Conservation (phyloP, 1,284 basidiomycete species). For the Dichomitus squalens region DNA sequence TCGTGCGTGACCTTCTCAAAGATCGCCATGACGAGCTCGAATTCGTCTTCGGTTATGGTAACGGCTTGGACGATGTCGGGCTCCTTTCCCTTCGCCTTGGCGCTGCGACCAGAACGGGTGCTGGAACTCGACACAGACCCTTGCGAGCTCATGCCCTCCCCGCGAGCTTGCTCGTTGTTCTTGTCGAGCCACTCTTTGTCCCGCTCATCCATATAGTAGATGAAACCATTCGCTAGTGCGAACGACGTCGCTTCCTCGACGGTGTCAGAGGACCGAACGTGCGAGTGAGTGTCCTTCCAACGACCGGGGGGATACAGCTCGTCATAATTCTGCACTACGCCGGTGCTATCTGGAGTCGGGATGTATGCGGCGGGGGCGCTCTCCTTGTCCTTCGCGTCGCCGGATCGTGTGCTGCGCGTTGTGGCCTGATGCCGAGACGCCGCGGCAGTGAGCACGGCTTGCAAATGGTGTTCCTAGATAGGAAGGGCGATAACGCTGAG, state of each 20-base stretch:
- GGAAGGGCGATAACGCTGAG: constrained; percentile 40
- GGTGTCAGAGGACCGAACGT: constrained; percentile 86
- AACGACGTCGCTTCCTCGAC: constrained; percentile 76
- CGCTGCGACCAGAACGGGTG: constrained; percentile 59
- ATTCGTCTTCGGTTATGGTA: constrained; percentile 84
- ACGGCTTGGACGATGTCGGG: constrained; percentile 63
- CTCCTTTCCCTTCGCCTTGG: constrained; percentile 81
- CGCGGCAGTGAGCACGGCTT: constrained; percentile 80
- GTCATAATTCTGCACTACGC: constrained; percentile 75
- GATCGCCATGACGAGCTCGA: constrained; percentile 94
- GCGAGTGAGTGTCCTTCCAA: constrained; percentile 81
- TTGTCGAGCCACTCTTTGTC: constrained; percentile 94
- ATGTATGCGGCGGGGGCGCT: constrained; percentile 73
- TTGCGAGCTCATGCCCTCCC: constrained; percentile 81
- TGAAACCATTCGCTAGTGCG: constrained; percentile 68
- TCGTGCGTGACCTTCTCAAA: constrained; percentile 94
- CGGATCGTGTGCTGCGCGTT: constrained; percentile 43
- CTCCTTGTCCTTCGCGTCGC: constrained; percentile 42
- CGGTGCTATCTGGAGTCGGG: constrained; percentile 90
- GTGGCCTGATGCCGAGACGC: constrained; percentile 58
- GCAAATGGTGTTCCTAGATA: constrained; percentile 88
- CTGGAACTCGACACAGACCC: constrained; percentile 61
- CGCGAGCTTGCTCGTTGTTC: constrained; percentile 88
- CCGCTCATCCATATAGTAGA: constrained; percentile 96
- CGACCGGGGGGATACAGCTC: constrained; percentile 69